phyloP scores from a whole-genome alignment of 257 asterid genomes.

The Hygrophila difformis region DNA sequence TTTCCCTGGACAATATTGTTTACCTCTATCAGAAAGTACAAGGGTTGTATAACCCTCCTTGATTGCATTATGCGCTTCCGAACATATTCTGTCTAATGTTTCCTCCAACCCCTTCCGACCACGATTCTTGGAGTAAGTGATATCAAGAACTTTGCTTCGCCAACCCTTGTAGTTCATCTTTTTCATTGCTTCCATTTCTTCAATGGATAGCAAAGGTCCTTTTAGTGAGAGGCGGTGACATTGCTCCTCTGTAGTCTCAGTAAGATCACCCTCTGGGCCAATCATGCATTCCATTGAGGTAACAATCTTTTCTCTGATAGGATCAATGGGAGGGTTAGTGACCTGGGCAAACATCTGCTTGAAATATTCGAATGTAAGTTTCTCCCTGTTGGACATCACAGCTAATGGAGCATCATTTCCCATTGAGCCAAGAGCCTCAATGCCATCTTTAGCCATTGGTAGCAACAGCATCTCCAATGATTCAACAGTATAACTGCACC shows the following conservation, averaged over 20 bases:
- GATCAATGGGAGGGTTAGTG: conserved; percentile 97
- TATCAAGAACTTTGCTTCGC: conserved; percentile 88
- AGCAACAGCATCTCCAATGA: conserved; percentile 89
- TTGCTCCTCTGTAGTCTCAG: conserved; percentile 95
- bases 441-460: conserved; percentile 96
- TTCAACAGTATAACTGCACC: conserved; percentile 85
- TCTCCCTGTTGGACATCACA: conserved; percentile 96
- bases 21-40: conserved; percentile 97
- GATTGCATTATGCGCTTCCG: conserved; percentile 82
- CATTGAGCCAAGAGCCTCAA: conserved; percentile 99
- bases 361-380: conserved; percentile 85
- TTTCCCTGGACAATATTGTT: neutral
- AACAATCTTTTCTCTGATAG: conserved; percentile 95
- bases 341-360: conserved; percentile 99
- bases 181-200: conserved; percentile 87
- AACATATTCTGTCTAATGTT: conserved; percentile 81
- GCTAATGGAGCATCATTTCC: conserved; percentile 99
- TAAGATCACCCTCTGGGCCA: conserved; percentile 99
- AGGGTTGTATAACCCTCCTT: conserved; percentile 84
- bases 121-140: conserved; percentile 58
- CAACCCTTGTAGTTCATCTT: conserved; percentile 93
- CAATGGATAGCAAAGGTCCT: conserved; percentile 79
- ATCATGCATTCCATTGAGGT: conserved; percentile 97
- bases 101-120: conserved; percentile 89
- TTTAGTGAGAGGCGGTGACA: conserved; percentile 91